Base-by-base conservation (phyloP, 768 basidiomycete genomes). In the Tubosaeta sp. region DNA sequence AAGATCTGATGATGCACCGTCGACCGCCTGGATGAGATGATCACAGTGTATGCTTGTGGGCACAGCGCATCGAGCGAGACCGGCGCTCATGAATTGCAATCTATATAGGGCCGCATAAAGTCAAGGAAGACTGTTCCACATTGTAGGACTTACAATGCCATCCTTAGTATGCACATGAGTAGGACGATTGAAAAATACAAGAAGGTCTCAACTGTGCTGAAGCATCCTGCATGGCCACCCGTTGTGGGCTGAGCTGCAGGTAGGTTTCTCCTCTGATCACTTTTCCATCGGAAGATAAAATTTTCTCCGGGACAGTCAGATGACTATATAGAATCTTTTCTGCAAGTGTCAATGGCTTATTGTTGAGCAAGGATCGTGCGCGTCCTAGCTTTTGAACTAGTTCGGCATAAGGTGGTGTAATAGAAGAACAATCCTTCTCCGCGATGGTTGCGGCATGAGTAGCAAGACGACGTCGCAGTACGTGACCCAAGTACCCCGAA, bases 261-360 rank as follows among this genome's bases (percentile, higher is more conserved):
- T 98, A 95, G 8, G 83, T 76, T 66, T 94, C 84, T 18, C 94
- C 95, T 59, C 94, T 77, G 35, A 92, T 77, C n/a, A n/a, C n/a
- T 57, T 79, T 83, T 27, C 82, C 81, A 25, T 81, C 80, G 40
- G 78, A 70, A 31, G 78, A 77, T 42, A 94, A 70, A 48, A 75
- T 82, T 60, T 83, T 82, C 51, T 86, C 81, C 4, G 91, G 90
- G 59, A 95, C 80, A 55, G 81, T 71, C 48, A 97, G 73, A 71
- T 99, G 96, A 60, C 90, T 86, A 71, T 96, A 98, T 27, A 99
- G 77, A 38, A 98, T 94, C 77, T 99, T 99, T 71, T 99, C 96
- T 19, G 94, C 87, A n/a, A 99, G 77, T 3, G 94, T 92, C 48
- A 99, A 73, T 32, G 94, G 94, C 48, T 85, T 76, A 58, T 82